These are phyloP conservation scores for Fonsecaea nubica DNA, from an alignment of 2,329 filamentous ascomycete species.

Conservation along the genomic window DNA sequence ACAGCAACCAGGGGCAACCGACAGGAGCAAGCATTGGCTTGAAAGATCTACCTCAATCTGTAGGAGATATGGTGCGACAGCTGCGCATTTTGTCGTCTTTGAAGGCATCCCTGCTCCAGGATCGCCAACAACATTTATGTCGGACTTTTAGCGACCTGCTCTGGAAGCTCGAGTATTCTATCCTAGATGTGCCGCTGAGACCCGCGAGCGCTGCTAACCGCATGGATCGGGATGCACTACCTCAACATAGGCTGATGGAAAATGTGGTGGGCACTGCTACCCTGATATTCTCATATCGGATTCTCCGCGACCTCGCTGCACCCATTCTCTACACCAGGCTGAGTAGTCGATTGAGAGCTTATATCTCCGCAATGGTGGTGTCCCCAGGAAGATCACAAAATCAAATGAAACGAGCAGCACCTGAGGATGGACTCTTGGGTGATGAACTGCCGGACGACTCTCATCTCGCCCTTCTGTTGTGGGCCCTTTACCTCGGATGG, in stretches of 20 bases:
- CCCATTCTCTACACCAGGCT: slow-evolving; percentile 26
- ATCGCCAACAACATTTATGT: slow-evolving; percentile 23
- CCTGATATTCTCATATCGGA: slow-evolving; percentile 28
- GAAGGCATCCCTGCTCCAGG: slow-evolving; percentile 12
- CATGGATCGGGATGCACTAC: no score
- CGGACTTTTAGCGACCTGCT: slow-evolving; percentile 26
- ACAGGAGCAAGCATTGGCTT: slow-evolving; percentile 5
- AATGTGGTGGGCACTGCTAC: slow-evolving; percentile 18
- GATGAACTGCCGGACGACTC: neutral
- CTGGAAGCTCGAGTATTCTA: slow-evolving; percentile 30
- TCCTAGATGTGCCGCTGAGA: slow-evolving; percentile 15
- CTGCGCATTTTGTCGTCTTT: slow-evolving; percentile 24
- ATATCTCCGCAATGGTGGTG: slow-evolving; percentile 6
- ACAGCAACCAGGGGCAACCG: neutral
- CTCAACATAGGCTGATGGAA: neutral
- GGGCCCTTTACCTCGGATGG: slow-evolving; percentile 31
- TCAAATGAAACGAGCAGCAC: neutral
- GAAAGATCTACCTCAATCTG: slow-evolving; percentile 11
- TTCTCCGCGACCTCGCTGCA: slow-evolving; percentile 26
- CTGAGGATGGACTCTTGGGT: neutral
- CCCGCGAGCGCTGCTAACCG: neutral
- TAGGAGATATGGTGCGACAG: slow-evolving; percentile 16
- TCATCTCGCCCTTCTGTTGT: slow-evolving; percentile 22
- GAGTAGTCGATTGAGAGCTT: slow-evolving; percentile 12
- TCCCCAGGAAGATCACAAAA: neutral